phyloP scores from a whole-genome alignment of 352 stramenopile species.

The Phytopythium cucurbitacearum region DNA sequence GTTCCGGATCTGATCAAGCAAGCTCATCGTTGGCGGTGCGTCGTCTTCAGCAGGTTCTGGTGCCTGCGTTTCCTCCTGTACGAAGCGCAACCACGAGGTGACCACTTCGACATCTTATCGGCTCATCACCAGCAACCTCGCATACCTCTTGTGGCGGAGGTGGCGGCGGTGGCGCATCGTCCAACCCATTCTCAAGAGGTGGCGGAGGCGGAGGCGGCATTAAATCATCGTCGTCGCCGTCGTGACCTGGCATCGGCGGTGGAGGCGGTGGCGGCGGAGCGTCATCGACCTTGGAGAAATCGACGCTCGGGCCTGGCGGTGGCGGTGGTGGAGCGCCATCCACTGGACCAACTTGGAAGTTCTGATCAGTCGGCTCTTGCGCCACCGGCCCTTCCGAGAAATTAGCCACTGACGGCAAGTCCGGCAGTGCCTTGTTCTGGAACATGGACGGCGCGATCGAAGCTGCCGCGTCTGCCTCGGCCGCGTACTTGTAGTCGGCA shows the following conservation, averaged over 20 bases:
- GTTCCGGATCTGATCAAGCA: constrained; percentile 64
- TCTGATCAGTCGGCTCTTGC: constrained; percentile 50
- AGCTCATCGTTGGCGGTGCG: constrained; percentile 23
- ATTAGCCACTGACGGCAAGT: constrained; percentile 52
- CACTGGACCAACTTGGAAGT: constrained; percentile 57
- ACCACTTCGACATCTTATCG: no score
- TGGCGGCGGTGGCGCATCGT: constrained; percentile 46
- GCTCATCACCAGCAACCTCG: neutral
- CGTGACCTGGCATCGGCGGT: constrained; percentile 22
- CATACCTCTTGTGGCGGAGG: constrained; percentile 36
- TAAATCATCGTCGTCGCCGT: constrained; percentile 42
- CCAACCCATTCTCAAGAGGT: constrained; percentile 21
- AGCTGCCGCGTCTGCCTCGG: constrained; percentile 33
- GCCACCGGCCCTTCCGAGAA: constrained; percentile 68
- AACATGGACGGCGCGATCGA: constrained; percentile 84
- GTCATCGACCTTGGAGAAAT: constrained; percentile 46
- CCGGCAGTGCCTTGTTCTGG: constrained; percentile 72
- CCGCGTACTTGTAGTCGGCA: constrained; percentile 75
- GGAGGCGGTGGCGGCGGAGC: constrained; percentile 50
- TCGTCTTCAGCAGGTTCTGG: constrained; percentile 23
- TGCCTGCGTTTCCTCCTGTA: constrained; percentile 2
- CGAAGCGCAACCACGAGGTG: no score
- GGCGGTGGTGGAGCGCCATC: constrained; percentile 61
- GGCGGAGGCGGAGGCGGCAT: constrained; percentile 38
- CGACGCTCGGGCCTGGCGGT: constrained; percentile 48